Conservation (phyloP, 306 rosid genomes). For the Quercus gilva region DNA sequence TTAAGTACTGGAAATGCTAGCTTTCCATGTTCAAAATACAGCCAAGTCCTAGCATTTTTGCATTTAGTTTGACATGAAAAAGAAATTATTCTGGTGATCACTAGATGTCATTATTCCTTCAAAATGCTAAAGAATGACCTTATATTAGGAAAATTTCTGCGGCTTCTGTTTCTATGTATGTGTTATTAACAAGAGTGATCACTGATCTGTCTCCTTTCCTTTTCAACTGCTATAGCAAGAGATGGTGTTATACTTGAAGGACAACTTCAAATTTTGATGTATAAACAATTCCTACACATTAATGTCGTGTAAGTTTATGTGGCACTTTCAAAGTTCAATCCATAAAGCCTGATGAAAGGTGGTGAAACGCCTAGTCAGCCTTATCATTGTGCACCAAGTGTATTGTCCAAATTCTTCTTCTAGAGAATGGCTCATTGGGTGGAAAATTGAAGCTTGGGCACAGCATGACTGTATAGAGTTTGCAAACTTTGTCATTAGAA, state of each 20-base stretch:
- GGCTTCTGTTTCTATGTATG: background rate
- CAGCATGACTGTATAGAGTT: background rate
- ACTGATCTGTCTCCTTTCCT: background rate
- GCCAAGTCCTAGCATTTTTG: background rate
- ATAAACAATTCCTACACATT: background rate
- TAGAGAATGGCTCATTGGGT: background rate
- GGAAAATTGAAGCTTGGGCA: background rate
- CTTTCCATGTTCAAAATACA: background rate
- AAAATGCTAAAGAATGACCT: background rate
- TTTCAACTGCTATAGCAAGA: slow-evolving; percentile 60
- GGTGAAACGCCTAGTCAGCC: background rate
- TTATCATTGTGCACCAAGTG: background rate
- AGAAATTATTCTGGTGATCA: background rate
- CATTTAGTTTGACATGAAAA: background rate
- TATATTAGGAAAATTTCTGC: background rate
- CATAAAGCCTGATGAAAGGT: background rate
- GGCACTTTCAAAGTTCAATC: background rate
- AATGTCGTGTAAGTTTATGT: background rate
- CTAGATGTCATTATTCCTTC: background rate
- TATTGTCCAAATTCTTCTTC: background rate
- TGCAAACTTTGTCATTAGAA: background rate
- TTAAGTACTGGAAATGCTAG: background rate
- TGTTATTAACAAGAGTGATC: background rate
- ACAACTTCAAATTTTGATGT: slow-evolving; percentile 66
- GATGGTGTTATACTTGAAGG: slow-evolving; percentile 69